phyloP scores from a whole-genome alignment of 306 rosid species.

The Sophora flavescens region DNA sequence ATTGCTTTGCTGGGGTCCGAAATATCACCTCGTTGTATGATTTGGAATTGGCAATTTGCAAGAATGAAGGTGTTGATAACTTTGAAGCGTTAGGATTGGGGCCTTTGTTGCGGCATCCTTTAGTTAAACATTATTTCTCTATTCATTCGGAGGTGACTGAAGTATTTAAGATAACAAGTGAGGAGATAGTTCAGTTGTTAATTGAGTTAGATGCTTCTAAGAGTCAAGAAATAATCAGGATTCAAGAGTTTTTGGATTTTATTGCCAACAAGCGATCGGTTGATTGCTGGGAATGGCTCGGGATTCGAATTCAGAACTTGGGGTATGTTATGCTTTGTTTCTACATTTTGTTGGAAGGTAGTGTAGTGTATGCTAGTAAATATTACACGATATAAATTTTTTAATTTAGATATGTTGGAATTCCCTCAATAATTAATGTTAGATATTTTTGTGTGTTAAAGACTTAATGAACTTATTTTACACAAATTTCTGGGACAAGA shows the following conservation, averaged over 20 bases:
- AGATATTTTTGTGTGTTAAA: too few relatives aligned
- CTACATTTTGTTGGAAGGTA: slow-evolving; percentile 7
- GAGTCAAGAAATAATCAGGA: slow-evolving; percentile 49
- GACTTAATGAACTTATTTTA: too few relatives aligned
- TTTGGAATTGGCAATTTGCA: slow-evolving; percentile 81
- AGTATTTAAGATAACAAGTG: slow-evolving; percentile 68
- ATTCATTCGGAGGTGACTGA: slow-evolving; percentile 55
- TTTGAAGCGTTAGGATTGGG: slow-evolving; percentile 85
- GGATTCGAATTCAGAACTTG: slow-evolving; percentile 75
- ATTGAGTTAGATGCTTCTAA: slow-evolving; percentile 46
- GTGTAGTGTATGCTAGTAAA: neutral
- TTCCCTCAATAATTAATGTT: too few relatives aligned
- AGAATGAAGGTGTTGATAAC: slow-evolving; percentile 68
- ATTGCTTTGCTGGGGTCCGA: slow-evolving; percentile 87
- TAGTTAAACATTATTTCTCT: slow-evolving; percentile 78
- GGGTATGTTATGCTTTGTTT: slow-evolving; percentile 65
- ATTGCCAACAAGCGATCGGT: slow-evolving; percentile 64
- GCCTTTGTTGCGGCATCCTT: slow-evolving; percentile 81
- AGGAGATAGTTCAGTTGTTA: slow-evolving; percentile 63
- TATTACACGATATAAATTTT: neutral
- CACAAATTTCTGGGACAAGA: too few relatives aligned
- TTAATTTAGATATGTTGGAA: too few relatives aligned
- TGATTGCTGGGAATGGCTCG: slow-evolving; percentile 71
- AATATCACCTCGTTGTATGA: slow-evolving; percentile 78
- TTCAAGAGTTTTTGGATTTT: slow-evolving; percentile 77